Base-by-base conservation (phyloP, 106 monocot species). In the Chionographis japonica region DNA sequence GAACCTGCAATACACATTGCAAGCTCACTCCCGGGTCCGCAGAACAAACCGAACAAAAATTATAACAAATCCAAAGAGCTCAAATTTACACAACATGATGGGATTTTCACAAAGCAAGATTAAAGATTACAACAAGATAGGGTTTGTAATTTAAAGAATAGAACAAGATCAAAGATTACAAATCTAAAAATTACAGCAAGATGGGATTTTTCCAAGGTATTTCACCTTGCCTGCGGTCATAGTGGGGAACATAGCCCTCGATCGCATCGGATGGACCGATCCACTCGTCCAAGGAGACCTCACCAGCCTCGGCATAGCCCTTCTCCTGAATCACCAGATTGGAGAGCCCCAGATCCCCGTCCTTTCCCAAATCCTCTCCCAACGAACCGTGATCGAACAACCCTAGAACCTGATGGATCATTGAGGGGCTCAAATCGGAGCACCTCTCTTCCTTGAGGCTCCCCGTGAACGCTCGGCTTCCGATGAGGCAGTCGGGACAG, bases 211-310 rank as follows among this genome's bases (percentile, higher is more conserved):
- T 27, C 0, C 27, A 52, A 20, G 56, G 16, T 50, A 35, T 17
- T 12, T 68, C 57, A 82, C 86, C 86, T 73, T 79, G 60, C 2
- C 67, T 58, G 27, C 61, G 52, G n/a, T 86, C 85, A 9, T 37
- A 61, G 58, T 71, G 66, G 12, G 98, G 98, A 16, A 90, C 85
- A 58, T 93, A 93, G 0, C 93, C 98, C 60, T 98, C 98, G 14
- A 98, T 83, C 14, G 98, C 98, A 71, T 88, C 65, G 0, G 83
- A 36, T 0, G 87, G 82, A 0, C 93, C 90, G 20, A 86, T 72
- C 95, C 86, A 92, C 50, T 95, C 84, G 17, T 84, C 75, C 62
- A 88, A 40, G 12, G 75, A 37, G 3, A 84, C 73, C 53, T 81
- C 84, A 0, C 78, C 83, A 4, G 51, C 52, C 20, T 51, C 60